Evolutionary conservation across 768 basidiomycete species (phyloP).

Genomic region (Kwoniella sp.): DNA sequence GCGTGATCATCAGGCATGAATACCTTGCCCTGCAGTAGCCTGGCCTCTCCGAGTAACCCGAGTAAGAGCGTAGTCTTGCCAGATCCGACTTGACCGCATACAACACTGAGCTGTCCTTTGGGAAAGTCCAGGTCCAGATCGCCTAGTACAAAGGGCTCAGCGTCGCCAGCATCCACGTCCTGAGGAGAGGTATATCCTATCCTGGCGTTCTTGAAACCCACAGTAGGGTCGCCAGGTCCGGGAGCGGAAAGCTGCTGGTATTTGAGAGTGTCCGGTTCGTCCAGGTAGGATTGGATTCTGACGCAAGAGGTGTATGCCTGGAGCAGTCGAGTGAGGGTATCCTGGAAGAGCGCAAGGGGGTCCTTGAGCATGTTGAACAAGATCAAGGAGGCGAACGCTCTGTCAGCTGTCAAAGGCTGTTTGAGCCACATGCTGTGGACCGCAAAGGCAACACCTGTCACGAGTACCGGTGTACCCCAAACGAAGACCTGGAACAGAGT

Average conservation of each 20-base stretch:
- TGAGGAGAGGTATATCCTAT: slow-evolving; percentile 31
- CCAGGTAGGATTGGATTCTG: slow-evolving; percentile 50
- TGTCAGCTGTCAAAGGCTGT: slow-evolving; percentile 49
- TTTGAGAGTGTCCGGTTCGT: slow-evolving; percentile 52
- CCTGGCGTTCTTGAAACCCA: slow-evolving; percentile 50
- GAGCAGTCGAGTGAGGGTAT: slow-evolving; percentile 36
- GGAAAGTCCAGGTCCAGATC: slow-evolving; percentile 42
- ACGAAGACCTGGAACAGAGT: slow-evolving; percentile 42
- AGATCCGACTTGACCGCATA: slow-evolving; percentile 44
- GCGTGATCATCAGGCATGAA: slow-evolving; percentile 49
- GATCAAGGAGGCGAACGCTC: slow-evolving; percentile 52
- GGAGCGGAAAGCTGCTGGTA: slow-evolving; percentile 46
- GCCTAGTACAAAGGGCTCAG: slow-evolving; percentile 38
- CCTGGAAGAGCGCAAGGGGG: slow-evolving; percentile 48
- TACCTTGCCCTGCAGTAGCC: slow-evolving; percentile 38
- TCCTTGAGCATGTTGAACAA: slow-evolving; percentile 53
- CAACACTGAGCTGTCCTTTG: slow-evolving; percentile 34
- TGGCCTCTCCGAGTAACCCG: slow-evolving; percentile 45
- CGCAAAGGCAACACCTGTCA: slow-evolving; percentile 49
- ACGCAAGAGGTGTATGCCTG: slow-evolving; percentile 47
- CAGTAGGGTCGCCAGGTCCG: slow-evolving; percentile 38
- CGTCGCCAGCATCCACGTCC: slow-evolving; percentile 20
- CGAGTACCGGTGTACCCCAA: slow-evolving; percentile 49
- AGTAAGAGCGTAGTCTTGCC: slow-evolving; percentile 46
- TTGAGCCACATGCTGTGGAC: slow-evolving; percentile 48